phyloP scores from a whole-genome alignment of 352 stramenopile genomes.

The Salisapilia sapeloensis region DNA sequence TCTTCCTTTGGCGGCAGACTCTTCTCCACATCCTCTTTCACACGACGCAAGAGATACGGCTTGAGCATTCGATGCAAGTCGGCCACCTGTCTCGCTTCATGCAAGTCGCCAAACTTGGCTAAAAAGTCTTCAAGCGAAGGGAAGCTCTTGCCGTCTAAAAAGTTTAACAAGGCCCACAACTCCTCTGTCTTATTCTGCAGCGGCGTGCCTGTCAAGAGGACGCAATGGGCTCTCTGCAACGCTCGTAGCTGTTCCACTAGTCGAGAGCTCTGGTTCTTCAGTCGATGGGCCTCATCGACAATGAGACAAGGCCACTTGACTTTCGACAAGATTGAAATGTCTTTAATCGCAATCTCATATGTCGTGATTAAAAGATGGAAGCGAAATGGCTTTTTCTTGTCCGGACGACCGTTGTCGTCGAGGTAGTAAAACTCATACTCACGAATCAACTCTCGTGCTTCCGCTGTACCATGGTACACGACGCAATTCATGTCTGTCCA shows the following conservation, averaged over 20 bases:
- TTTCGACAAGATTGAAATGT: slow-evolving; percentile 86
- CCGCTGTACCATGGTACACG: slow-evolving; percentile 95
- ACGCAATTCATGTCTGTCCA: slow-evolving; percentile 99
- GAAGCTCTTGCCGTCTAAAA: slow-evolving; percentile 91
- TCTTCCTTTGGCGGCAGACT: slow-evolving; percentile 78
- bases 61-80: slow-evolving; percentile 84
- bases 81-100: slow-evolving; percentile 76
- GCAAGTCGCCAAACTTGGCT: slow-evolving; percentile 80
- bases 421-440: slow-evolving; percentile 92
- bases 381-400: slow-evolving; percentile 77
- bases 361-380: slow-evolving; percentile 85
- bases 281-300: slow-evolving; percentile 78
- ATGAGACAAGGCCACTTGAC: slow-evolving; percentile 86
- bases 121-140: slow-evolving; percentile 87
- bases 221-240: slow-evolving; percentile 61
- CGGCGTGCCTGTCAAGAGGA: slow-evolving; percentile 75
- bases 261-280: slow-evolving; percentile 79
- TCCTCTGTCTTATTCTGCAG: slow-evolving; percentile 98
- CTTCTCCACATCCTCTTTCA: slow-evolving; percentile 86
- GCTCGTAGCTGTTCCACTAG: slow-evolving; percentile 77
- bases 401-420: slow-evolving; percentile 36
- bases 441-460: slow-evolving; percentile 87
- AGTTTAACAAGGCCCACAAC: slow-evolving; percentile 99
- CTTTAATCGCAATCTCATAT: slow-evolving; percentile 83
- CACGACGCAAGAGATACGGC: slow-evolving; percentile 73